Conservation (phyloP, 2,329 filamentous ascomycete species). For the Parascedosporium putredinis region DNA sequence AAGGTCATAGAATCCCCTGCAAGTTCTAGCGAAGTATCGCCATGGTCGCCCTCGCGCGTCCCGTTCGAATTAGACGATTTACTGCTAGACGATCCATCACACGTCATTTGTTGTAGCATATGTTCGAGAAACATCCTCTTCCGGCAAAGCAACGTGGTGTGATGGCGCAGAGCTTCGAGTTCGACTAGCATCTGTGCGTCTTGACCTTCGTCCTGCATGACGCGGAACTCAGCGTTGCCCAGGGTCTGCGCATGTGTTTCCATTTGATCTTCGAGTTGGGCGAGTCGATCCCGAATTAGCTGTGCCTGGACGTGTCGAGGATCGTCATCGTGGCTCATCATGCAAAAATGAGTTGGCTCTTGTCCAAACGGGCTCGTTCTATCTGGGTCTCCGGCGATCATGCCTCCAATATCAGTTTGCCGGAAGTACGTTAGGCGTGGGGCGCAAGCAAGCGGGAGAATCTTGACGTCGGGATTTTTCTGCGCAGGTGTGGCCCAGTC, state of each 20-base stretch:
- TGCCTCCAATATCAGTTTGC: conserved; percentile 82
- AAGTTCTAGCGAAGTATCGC: conserved; percentile 33
- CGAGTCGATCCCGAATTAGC: conserved; percentile 70
- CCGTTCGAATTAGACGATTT: conserved; percentile 7
- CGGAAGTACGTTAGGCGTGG: conserved; percentile 97
- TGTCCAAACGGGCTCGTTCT: conserved; percentile 84
- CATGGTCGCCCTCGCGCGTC: conserved; percentile 18
- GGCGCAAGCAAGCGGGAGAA: conserved; percentile 81
- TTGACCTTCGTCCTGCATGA: conserved; percentile 37
- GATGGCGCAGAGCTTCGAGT: conserved; percentile 47
- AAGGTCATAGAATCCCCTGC: conserved; percentile 54
- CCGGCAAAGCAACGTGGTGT: conserved; percentile 44
- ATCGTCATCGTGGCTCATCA: conserved; percentile 86
- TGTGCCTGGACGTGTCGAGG: conserved; percentile 80
- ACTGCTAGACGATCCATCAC: conserved; percentile 1
- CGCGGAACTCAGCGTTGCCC: conserved; percentile 64
- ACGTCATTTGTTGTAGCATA: conserved; percentile 40
- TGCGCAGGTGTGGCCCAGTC: conserved; percentile 92
- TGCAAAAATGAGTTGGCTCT: conserved; percentile 87
- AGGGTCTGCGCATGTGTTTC: conserved; percentile 61
- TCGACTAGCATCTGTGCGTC: conserved; percentile 44
- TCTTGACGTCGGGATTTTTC: conserved; percentile 85
- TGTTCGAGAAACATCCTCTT: conserved; percentile 49
- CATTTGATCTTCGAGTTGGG: conserved; percentile 70
- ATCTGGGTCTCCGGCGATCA: conserved; percentile 69